Base-by-base conservation (phyloP, 371 early-diverging fungal genomes). In the Saksenaea vasiformis region DNA sequence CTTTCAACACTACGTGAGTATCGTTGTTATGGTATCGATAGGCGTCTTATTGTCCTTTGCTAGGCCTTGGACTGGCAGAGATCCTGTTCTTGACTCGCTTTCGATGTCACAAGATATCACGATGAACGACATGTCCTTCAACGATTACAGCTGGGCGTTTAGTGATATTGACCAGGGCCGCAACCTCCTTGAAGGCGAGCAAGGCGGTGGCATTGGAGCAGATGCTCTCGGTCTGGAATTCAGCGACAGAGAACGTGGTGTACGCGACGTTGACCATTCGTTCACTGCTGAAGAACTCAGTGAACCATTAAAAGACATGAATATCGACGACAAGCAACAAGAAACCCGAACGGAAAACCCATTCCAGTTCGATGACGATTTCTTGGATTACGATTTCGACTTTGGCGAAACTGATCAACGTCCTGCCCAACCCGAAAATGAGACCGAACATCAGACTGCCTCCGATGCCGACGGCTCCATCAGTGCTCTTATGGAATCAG, bases 341-440 rank as follows among this genome's bases (percentile, higher is more conserved):
- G 56, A 34, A 36, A 34, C 54, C 11, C 36, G 27, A 5, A 62
- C 35, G 14, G 62, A 62, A 9, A 55, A 62, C n/a, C 37, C 55
- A 37, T 36, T 55, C 28, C 62, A 65, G 36, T 37, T 15, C 31
- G 41, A 56, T 17, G 66, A 66, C 51, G 62, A 70, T 37, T 54
- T 34, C 22, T 38, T 74, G 19, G 74, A 85, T 15, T 85, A 86
- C 44, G 81, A 80, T 56, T 84, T 87, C 27, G 85, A 89, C 54
- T 69, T 86, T n/a, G 84, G 77, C 19, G 83, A 79, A 39, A 79
- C 77, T 62, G 76, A 71, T 53, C 64, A 24, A 17, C 57, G 27
- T 26, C 61, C 43, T 19, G 34, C 62, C 26, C 36, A 36, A 27
- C 44, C 31, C 5, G 61, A 22, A 13, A 57, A 56, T 34, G 60